Conservation (phyloP, 768 basidiomycete genomes). For the Pleurotus cornucopiae region DNA sequence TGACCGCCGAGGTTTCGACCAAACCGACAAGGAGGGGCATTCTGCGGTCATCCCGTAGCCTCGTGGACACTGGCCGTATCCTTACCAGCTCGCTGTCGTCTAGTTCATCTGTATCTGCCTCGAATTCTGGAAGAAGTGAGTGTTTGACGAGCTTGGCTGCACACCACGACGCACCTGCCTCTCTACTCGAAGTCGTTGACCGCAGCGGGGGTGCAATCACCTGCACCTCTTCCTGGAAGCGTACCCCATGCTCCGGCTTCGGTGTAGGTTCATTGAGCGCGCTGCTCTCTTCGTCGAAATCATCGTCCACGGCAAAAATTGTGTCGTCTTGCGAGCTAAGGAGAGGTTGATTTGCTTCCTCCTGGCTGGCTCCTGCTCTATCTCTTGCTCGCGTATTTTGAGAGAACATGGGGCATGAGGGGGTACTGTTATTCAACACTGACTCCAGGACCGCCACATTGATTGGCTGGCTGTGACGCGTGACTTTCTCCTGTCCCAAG, state of each 20-base stretch:
- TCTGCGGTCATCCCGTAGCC: conserved; percentile 42
- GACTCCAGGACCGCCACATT: too few species aligned
- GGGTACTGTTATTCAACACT: too few species aligned
- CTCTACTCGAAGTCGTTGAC: conserved; percentile 74
- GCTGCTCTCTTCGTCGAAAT: conserved; percentile 37
- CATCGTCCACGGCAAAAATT: conserved; percentile 55
- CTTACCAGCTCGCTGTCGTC: conserved; percentile 43
- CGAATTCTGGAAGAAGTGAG: conserved; percentile 57
- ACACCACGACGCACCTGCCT: conserved; percentile 63
- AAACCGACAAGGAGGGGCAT: conserved; percentile 82
- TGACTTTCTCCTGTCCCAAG: too few species aligned
- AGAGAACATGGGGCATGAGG: conserved; percentile 23
- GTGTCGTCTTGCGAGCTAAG: conserved; percentile 41
- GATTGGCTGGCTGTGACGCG: too few species aligned
- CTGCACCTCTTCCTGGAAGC: conserved; percentile 67
- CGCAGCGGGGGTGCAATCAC: conserved; percentile 64
- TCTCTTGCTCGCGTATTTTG: conserved; percentile 24
- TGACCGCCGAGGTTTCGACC: conserved; percentile 58
- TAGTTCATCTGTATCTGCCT: conserved; percentile 79
- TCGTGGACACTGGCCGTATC: conserved; percentile 24
- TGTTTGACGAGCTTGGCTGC: conserved; percentile 6
- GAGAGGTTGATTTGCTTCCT: conserved; percentile 55
- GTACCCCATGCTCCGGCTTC: conserved; percentile 44
- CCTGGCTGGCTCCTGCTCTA: conserved; percentile 18
- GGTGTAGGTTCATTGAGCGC: conserved; percentile 26